Conservation (phyloP, 129 eudicot species). For the Solidago caesia region DNA sequence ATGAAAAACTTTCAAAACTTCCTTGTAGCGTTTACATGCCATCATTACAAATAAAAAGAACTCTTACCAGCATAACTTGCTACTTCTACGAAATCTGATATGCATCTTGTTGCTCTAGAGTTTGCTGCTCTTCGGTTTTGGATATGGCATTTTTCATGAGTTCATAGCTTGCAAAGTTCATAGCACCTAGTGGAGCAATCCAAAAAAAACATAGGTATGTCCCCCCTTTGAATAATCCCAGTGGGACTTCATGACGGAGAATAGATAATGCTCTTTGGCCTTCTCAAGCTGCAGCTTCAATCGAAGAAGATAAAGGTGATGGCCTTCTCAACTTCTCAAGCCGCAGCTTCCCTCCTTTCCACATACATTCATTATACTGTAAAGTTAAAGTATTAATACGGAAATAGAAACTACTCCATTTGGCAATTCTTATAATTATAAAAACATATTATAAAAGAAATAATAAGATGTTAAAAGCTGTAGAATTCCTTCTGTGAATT, state of each 20-base stretch:
- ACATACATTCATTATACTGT: no score
- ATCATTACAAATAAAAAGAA: slow-evolving; percentile 13
- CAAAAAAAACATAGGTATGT: slow-evolving; percentile 81
- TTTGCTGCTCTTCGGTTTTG: slow-evolving; percentile 49
- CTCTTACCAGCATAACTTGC: slow-evolving; percentile 6
- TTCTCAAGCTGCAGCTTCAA: no score
- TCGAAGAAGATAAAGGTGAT: no score
- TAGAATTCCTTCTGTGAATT: no score
- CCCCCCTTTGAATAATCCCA: slow-evolving; percentile 86
- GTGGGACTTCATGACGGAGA: slow-evolving; percentile 82
- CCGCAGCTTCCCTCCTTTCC: no score
- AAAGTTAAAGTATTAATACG: no score
- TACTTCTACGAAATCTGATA: slow-evolving; percentile 49
- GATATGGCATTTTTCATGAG: slow-evolving; percentile 86
- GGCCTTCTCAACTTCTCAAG: no score
- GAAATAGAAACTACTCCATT: no score
- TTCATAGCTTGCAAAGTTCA: slow-evolving; percentile 97
- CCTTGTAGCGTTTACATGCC: slow-evolving; percentile 37
- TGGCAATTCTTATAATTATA: no score
- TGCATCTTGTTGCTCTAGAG: slow-evolving; percentile 35
- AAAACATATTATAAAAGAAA: no score
- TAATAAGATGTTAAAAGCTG: no score
- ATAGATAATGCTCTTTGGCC: slow-evolving; percentile 51
- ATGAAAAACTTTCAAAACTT: slow-evolving; percentile 44
- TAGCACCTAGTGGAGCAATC: slow-evolving; percentile 97